Conservation (phyloP, 345 rosid genomes). For the Pelargonium nanum region DNA sequence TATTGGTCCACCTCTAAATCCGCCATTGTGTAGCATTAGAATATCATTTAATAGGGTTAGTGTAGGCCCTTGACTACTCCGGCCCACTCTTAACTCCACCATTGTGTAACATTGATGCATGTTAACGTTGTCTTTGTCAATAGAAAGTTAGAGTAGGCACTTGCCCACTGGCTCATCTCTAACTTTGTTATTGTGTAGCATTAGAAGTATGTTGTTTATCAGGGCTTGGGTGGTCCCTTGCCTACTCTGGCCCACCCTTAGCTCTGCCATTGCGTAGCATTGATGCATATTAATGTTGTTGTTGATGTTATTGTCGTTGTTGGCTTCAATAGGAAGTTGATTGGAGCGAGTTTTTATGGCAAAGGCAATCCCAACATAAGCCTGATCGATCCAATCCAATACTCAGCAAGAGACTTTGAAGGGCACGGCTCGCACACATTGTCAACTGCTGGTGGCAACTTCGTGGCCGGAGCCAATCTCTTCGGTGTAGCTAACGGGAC, state of each 20-base stretch:
- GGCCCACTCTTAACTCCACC: no score
- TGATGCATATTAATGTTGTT: background rate
- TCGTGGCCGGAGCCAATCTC: conserved; percentile 23
- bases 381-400: background rate
- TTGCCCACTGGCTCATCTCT: no score
- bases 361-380: background rate
- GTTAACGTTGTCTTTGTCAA: background rate
- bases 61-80: no score
- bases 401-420: conserved; percentile 21
- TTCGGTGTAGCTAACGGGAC: conserved; percentile 27
- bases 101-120: background rate
- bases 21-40: no score
- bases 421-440: conserved; percentile 58
- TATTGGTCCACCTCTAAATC: no score
- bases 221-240: no score
- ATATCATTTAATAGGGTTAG: no score
- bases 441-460: conserved; percentile 37
- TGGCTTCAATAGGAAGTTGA: conserved; percentile 9
- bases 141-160: conserved; percentile 14
- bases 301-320: background rate
- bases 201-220: no score
- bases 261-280: no score
- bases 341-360: conserved; percentile 17
- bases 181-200: no score
- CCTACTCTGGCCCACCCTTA: no score